These are phyloP conservation scores for Aaosphaeria arxii DNA, from an alignment of 2,329 filamentous ascomycete genomes.

Conservation along the genomic window DNA sequence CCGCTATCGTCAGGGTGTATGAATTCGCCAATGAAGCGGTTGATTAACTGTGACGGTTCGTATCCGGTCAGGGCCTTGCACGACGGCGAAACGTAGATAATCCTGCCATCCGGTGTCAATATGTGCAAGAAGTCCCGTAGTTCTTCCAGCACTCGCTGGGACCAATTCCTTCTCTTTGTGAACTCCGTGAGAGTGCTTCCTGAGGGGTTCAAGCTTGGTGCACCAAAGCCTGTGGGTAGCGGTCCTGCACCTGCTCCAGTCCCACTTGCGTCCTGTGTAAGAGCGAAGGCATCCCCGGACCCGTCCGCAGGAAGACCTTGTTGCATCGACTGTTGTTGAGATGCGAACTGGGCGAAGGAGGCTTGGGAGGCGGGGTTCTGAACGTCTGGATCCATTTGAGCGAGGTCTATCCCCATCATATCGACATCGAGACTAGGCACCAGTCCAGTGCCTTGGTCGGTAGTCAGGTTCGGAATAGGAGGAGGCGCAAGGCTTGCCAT, in stretches of 20 bases:
- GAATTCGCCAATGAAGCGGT: conserved; percentile 74
- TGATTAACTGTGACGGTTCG: conserved; percentile 65
- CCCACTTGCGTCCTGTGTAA: conserved; percentile 27
- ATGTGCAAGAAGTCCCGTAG: conserved; percentile 86
- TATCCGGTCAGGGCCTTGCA: conserved; percentile 74
- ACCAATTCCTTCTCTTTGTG: conserved; percentile 73
- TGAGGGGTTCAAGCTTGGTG: conserved; percentile 39
- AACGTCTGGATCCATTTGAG: conserved; percentile 25
- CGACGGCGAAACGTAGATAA: conserved; percentile 83
- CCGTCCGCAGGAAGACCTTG: conserved; percentile 11
- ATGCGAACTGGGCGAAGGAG: conserved; percentile 17
- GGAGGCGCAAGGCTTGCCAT: conserved; percentile 26
- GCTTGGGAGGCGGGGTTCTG: conserved; percentile 14
- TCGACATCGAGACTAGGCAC: conserved; percentile 45
- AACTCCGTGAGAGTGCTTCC: conserved; percentile 63
- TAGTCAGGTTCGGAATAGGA: conserved; percentile 23
- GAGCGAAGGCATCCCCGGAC: conserved; percentile 22
- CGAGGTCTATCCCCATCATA: conserved; percentile 46
- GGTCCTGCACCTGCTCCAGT: conserved; percentile 53
- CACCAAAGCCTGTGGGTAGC: conserved; percentile 54
- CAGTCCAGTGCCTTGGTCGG: conserved; percentile 22
- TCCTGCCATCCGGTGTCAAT: conserved; percentile 76
- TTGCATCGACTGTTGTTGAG: conserved; percentile 22
- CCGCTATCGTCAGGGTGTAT: conserved; percentile 83
- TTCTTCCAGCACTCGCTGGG: conserved; percentile 84